A percentile compares a stretch with the other conserved stretches of the same genome.
phyloP scores from a whole-genome alignment of 306 rosid genomes.

The Citrullus colocynthis region DNA sequence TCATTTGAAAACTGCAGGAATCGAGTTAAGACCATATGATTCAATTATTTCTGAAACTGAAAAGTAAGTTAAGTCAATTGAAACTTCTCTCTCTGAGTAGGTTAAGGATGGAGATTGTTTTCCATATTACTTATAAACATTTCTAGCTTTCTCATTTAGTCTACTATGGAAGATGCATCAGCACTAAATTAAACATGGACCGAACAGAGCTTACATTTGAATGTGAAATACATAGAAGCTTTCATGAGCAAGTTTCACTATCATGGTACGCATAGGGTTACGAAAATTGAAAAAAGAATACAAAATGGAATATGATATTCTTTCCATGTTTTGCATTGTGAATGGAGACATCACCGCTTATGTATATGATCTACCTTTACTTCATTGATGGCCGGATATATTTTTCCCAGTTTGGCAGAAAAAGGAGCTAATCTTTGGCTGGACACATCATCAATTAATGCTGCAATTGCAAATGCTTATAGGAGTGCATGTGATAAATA shows the following conservation, averaged over 20 bases:
- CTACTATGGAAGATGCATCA: not conserved
- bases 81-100: not conserved
- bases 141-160: not conserved
- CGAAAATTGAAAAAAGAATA: not conserved
- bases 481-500: slow-evolving; percentile 54
- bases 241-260: not conserved
- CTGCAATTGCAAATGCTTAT: slow-evolving; percentile 70
- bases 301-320: not conserved
- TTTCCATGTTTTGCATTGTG: not conserved
- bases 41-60: slow-evolving; percentile 67
- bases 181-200: not conserved
- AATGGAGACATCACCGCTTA: not conserved
- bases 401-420: slow-evolving; percentile 65
- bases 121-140: not conserved
- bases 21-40: slow-evolving; percentile 68
- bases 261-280: not conserved
- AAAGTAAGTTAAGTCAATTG: slow-evolving; percentile 29
- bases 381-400: not conserved
- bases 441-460: slow-evolving; percentile 78
- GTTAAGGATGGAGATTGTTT: not conserved
- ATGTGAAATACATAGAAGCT: not conserved
- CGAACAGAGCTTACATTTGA: not conserved
- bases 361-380: not conserved
- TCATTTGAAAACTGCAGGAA: slow-evolving; percentile 61
- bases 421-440: slow-evolving; percentile 59